Percentiles rank a stretch among this genome's conserved stretches.
Conservation (phyloP, 2,329 filamentous ascomycete species). For the Aspergillus eucalypticola region DNA sequence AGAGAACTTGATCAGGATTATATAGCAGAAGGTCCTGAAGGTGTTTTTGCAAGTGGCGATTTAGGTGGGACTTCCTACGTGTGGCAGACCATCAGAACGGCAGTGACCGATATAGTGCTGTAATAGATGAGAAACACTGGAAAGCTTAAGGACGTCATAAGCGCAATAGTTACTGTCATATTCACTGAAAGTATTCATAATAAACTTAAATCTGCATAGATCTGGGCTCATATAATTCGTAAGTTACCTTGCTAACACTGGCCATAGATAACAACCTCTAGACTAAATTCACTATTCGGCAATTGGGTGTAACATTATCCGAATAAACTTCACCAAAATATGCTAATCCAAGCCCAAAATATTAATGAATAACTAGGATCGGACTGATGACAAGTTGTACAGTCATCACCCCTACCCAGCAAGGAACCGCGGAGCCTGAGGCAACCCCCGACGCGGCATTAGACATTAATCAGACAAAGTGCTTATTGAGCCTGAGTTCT, state of each 20-base stretch:
- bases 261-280: neutral
- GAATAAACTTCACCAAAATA: neutral
- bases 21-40: neutral
- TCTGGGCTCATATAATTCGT: neutral
- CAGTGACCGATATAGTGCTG: neutral
- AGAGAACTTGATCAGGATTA: neutral
- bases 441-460: too few relatives aligned
- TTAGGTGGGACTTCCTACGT: neutral
- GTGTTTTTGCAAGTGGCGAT: neutral
- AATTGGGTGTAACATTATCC: neutral
- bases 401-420: too few relatives aligned
- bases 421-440: too few relatives aligned
- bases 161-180: neutral
- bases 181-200: neutral
- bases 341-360: neutral
- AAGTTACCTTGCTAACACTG: neutral
- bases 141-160: neutral
- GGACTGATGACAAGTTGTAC: neutral
- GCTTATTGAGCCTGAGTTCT: neutral
- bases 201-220: neutral
- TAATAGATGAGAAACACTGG: neutral
- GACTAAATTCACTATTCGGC: neutral
- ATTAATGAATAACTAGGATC: neutral
- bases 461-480: too few relatives aligned
- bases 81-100: neutral